Evolutionary conservation across 345 rosid genomes (phyloP).

Genomic region (Populus pruinosa): DNA sequence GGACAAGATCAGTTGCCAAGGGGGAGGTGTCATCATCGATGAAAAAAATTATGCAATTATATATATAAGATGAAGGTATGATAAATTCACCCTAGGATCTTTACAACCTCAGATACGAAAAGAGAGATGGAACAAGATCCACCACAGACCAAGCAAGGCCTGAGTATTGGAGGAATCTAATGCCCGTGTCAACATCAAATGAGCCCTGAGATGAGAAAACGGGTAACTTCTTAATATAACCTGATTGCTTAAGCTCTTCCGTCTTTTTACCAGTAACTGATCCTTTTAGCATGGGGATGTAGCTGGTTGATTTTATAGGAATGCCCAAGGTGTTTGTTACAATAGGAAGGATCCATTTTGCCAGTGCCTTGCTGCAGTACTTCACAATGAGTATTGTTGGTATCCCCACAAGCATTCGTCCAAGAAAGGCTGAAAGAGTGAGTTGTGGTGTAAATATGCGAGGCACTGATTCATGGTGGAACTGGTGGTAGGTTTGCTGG

Average conservation of each 20-base stretch:
- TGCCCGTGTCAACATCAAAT: slow-evolving; percentile 82
- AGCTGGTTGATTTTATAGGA: slow-evolving; percentile 63
- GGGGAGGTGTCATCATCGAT: background rate
- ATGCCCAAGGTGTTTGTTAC: slow-evolving; percentile 72
- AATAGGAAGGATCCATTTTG: slow-evolving; percentile 78
- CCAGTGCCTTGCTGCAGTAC: slow-evolving; percentile 88
- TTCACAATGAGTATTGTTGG: slow-evolving; percentile 83
- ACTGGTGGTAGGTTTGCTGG: slow-evolving; percentile 81
- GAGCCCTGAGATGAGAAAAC: slow-evolving; percentile 40
- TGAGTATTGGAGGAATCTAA: slow-evolving; percentile 78
- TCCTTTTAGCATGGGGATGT: slow-evolving; percentile 59
- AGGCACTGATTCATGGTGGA: slow-evolving; percentile 81
- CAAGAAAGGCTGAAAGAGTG: slow-evolving; percentile 35
- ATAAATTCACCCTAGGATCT: background rate
- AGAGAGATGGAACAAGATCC: slow-evolving; percentile 79
- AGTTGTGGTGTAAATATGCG: slow-evolving; percentile 56
- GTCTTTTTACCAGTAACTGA: slow-evolving; percentile 40
- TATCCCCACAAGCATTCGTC: slow-evolving; percentile 74
- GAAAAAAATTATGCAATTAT: background rate
- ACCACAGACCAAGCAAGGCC: slow-evolving; percentile 99
- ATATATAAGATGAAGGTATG: background rate
- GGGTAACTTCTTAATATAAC: slow-evolving; percentile 53
- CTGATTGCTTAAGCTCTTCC: slow-evolving; percentile 41
- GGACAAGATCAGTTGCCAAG: background rate
- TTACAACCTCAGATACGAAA: slow-evolving; percentile 51